Evolutionary conservation across 148 eudicot species (phyloP).

Genomic region (Nyssa sinensis): DNA sequence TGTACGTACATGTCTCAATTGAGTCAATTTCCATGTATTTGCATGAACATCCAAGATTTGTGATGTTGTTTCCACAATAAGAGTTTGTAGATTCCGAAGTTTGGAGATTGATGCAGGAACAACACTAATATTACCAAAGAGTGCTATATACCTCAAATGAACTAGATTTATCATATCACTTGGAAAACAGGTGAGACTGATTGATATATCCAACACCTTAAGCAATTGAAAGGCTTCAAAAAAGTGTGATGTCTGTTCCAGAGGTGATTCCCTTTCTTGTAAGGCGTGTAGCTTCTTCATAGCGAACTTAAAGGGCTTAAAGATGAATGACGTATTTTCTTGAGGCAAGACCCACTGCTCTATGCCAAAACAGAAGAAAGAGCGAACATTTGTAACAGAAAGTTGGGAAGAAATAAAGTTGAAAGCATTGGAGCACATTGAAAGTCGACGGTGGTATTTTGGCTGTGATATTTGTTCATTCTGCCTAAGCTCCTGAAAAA

Average conservation of each 20-base stretch:
- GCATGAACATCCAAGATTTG: neutral
- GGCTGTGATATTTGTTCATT: too few species aligned
- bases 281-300: too few species aligned
- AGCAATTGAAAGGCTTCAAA: neutral
- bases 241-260: too few species aligned
- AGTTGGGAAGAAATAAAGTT: neutral
- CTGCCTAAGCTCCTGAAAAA: neutral
- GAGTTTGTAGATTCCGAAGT: constrained; percentile 5
- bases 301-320: too few species aligned
- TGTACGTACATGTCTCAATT: constrained; percentile 8
- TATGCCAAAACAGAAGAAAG: neutral
- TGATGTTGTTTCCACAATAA: neutral
- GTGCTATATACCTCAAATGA: constrained; percentile 6
- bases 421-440: neutral
- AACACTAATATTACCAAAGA: neutral
- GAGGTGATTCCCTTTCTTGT: too few species aligned
- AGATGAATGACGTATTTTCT: neutral
- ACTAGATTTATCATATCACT: neutral
- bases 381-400: neutral
- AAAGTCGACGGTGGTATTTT: constrained; percentile 10
- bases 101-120: neutral
- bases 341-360: neutral
- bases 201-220: constrained; percentile 11
- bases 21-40: constrained; percentile 12
- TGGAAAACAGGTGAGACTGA: neutral